Base-by-base conservation (phyloP, 768 basidiomycete genomes). In the Kwoniella newhampshirensis region DNA sequence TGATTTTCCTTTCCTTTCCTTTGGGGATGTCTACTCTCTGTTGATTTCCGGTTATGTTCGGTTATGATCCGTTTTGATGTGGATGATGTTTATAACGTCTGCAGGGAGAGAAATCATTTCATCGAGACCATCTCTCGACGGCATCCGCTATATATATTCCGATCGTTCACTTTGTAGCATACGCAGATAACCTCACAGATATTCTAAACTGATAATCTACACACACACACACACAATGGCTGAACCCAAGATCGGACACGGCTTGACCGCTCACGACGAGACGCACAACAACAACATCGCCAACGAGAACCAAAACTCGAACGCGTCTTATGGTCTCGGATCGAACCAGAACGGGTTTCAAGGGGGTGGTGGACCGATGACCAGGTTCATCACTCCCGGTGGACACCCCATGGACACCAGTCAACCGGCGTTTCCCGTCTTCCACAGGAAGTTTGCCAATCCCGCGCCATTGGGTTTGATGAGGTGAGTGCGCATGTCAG, bases 391-490 rank as follows among this genome's bases (percentile, higher is more conserved):
- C 53, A 76, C 75, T 12, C 67, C 74, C 8, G 74, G 74, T 48
- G 74, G 74, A 20, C 57, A 75, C 63, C 67, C 70, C 18, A 56
- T 73, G 25, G 74, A 75, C 56, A 72, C 53, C 46, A 60, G 62
- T 41, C 73, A 76, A 58, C 66, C 62, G 35, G 63, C 71, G 32
- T 63, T 67, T 42, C 63, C 66, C 42, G 54, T 66, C 39, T 77
- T 63, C 63, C 75, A 75, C 59, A 48, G 74, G 47, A 63, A 59
- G 50, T 71, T 74, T 60, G 75, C 54, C 56, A 75, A 76, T 55
- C 76, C 77, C 2, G 67, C 75, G 9, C 77, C 77, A 3, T 57
- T 78, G 12, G 76, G 77, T 56, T 60, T 74, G 26, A 53, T 73
- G 36, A 55, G 25, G 49, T 58, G 43, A 58, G 56, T 58, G 41